A percentile compares a stretch with the other conserved stretches of the same genome.
These are phyloP conservation scores for Solanum hybrid DNA, from an alignment of 305 asterid species.

Conservation along the genomic window DNA sequence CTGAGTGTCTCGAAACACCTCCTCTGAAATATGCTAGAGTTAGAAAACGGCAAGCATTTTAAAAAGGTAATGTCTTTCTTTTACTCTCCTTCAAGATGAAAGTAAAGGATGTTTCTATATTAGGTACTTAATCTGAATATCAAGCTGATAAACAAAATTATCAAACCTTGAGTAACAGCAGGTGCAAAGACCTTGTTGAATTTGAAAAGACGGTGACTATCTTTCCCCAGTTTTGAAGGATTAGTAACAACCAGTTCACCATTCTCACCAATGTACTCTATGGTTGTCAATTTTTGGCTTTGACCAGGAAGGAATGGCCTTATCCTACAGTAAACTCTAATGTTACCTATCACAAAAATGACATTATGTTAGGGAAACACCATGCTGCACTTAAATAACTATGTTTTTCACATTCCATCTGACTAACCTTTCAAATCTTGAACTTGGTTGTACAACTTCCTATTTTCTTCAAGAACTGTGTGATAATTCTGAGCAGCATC, in stretches of 20 bases:
- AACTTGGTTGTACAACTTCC: constrained; percentile 85
- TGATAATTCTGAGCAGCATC: constrained; percentile 88
- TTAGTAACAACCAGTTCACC: constrained; percentile 75
- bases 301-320: constrained; percentile 86
- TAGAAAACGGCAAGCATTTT: neutral
- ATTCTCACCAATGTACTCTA: constrained; percentile 78
- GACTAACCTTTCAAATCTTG: constrained; percentile 91
- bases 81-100: neutral
- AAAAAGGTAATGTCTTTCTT: neutral
- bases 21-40: constrained; percentile 43
- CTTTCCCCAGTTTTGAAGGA: constrained; percentile 89
- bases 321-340: constrained; percentile 85
- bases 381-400: constrained; percentile 13
- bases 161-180: constrained; percentile 75
- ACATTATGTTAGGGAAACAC: constrained; percentile 15
- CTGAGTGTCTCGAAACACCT: constrained; percentile 81
- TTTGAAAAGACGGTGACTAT: constrained; percentile 72
- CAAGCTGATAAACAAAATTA: constrained; percentile 4
- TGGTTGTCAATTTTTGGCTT: constrained; percentile 58
- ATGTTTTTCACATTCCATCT: constrained; percentile 1
- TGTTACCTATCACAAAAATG: constrained; percentile 50
- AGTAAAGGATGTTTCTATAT: neutral
- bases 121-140: neutral
- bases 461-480: constrained; percentile 69
- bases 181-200: constrained; percentile 89